phyloP scores from a whole-genome alignment of 371 early-diverging fungal species.

The Cokeromyces recurvatus region DNA sequence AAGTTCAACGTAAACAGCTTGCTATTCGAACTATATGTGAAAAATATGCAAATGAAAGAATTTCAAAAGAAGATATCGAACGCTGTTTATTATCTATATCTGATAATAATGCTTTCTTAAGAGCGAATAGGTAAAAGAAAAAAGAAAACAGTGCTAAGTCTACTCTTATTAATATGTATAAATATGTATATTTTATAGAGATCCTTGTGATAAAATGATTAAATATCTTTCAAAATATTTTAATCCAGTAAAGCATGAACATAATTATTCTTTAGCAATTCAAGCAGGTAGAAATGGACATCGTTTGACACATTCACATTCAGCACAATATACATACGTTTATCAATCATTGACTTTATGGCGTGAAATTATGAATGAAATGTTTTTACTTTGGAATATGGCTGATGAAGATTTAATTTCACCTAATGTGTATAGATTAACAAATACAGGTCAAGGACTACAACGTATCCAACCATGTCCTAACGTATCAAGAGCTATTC shows the following conservation, averaged over 20 bases:
- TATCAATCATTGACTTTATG: slow-evolving; percentile 90
- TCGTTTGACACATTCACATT: slow-evolving; percentile 87
- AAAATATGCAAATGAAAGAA: slow-evolving; percentile 63
- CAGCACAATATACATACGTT: slow-evolving; percentile 89
- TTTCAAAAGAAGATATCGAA: slow-evolving; percentile 68
- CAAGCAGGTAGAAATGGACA: slow-evolving; percentile 80
- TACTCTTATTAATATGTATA: not conserved
- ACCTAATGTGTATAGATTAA: slow-evolving; percentile 76
- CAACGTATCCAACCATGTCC: slow-evolving; percentile 86
- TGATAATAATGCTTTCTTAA: slow-evolving; percentile 91
- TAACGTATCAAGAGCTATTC: slow-evolving; percentile 76
- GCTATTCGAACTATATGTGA: slow-evolving; percentile 81
- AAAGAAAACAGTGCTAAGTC: not conserved
- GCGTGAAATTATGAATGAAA: slow-evolving; percentile 93
- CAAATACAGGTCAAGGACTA: slow-evolving; percentile 96
- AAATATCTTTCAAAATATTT: slow-evolving; percentile 71
- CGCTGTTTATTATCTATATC: slow-evolving; percentile 92
- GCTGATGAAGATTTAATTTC: slow-evolving; percentile 86
- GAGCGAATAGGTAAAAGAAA: slow-evolving; percentile 61
- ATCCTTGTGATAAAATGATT: slow-evolving; percentile 94
- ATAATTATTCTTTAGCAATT: slow-evolving; percentile 82
- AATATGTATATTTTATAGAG: slow-evolving; percentile 55
- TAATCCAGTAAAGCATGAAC: slow-evolving; percentile 50
- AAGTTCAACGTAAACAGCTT: slow-evolving; percentile 84
- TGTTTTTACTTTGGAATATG: slow-evolving; percentile 93